Conservation (phyloP, 1,284 basidiomycete species). For the Ustilago xerochloae region DNA sequence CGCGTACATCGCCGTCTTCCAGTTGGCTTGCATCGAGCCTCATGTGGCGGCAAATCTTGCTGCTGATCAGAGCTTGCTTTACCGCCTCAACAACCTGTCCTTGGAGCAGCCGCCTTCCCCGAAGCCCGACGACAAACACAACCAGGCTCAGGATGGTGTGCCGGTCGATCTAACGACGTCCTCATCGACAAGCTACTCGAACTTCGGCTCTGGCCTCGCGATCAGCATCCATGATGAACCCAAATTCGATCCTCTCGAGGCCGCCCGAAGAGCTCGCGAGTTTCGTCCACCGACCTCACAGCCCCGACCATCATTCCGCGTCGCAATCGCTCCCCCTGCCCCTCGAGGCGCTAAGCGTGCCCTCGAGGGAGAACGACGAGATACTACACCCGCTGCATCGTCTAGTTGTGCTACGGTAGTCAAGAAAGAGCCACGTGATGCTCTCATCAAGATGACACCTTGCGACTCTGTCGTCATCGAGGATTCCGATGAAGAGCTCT, state of each 20-base stretch:
- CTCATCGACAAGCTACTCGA: neutral
- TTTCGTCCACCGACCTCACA: neutral
- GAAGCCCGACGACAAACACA: neutral
- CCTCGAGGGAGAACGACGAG: neutral
- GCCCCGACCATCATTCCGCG: neutral
- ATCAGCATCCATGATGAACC: neutral
- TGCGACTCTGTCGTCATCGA: too few relatives aligned
- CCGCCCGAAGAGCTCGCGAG: neutral
- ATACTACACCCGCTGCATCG: too few relatives aligned
- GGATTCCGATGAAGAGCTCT: neutral
- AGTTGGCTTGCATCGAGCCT: neutral
- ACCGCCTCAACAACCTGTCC: neutral
- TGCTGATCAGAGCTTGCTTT: neutral
- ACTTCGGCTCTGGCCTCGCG: neutral
- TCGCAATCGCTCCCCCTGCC: neutral
- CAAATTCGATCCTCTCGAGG: conserved; percentile 1
- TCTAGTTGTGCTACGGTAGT: too few relatives aligned
- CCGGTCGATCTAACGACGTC: too few relatives aligned
- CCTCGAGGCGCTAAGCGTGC: neutral
- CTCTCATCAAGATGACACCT: too few relatives aligned
- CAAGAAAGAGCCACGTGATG: too few relatives aligned
- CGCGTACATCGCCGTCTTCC: neutral
- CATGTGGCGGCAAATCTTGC: neutral
- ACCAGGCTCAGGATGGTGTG: too few relatives aligned
- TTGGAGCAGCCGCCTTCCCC: neutral